Base-by-base conservation (phyloP, 2,329 filamentous ascomycete genomes). In the Camillea tinctor region DNA sequence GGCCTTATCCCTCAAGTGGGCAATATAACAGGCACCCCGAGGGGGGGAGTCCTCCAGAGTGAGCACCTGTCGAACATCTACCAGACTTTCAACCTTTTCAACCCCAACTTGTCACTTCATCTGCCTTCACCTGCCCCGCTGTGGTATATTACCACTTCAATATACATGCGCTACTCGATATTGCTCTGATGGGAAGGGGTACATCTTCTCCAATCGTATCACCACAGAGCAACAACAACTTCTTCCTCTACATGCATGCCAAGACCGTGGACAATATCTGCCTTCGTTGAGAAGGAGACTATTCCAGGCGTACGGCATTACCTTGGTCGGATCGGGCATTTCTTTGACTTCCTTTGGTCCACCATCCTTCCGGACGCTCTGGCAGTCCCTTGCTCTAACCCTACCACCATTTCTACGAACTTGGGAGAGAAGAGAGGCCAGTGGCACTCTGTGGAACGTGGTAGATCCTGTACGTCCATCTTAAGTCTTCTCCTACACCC, bases 91-190 rank as follows among this genome's bases (percentile, higher is more conserved):
- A 62, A 61, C 64, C 63, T 66, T n/a, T 65, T 62, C 60, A 68
- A 62, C 66, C 66, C 60, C 63, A 67, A 68, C 62, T 60, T 58
- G 65, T 64, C 66, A 68, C 61, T 67, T 58, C 55, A 62, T 63
- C 64, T 52, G 50, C 62, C 62, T 63, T 66, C 63, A 70, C 68
- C 71, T 73, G 69, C 74, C 72, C 73, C 72, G 72, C 72, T 66
- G 68, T 68, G 68, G 67, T 76, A 77, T 76, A 77, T 76, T 77
- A 71, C 69, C 64, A 64, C 66, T 61, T 71, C 75, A 78, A 78
- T 78, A 74, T 76, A 76, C 75, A 68, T 74, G 71, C 73, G 72
- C 75, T 73, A 72, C 69, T 74, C 70, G 68, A 77, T 78, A 77
- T 77, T 77, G 71, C 72, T 66, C 74, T 72, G 66, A 71, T 71